Evolutionary conservation across 768 basidiomycete species (phyloP), one percentile per base, ranked within the genome.

Genomic region (Boletus subcaerulescens): DNA sequence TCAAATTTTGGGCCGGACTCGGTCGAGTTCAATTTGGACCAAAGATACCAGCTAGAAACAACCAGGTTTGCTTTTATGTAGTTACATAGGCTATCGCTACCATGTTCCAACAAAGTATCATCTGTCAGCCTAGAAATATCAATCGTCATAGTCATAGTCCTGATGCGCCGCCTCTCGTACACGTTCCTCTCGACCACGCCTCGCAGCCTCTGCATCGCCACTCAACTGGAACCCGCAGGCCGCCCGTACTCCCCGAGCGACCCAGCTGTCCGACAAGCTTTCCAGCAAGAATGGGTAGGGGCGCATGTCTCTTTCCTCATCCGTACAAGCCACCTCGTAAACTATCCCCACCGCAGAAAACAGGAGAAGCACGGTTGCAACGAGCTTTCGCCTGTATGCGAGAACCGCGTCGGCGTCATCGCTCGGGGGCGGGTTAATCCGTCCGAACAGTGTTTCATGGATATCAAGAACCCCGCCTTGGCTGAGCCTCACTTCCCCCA

Each of bases 171-270:
- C 26, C 26, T 26, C 26, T 26, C 26, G 8, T 26, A 26, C 9
- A 26, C 26, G 26, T 26, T 26, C 26, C 26, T 26, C 26, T 26
- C 9, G 26, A 26, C 26, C 33, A 33, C 13, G 33, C 1, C 33
- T 33, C 33, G 33, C 33, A 11, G 33, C 33, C 33, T 33, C 33
- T 33, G 33, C 12, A 29, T 45, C 56, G 3, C 42, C 42, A 0
- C 32, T 53, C 45, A 56, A 40, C 17, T 53, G 48, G n/a, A 62
- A 48, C 14, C 54, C 60, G 33, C 56, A 63, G 2, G 52, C 57
- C 15, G 32, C 36, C 18, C 48, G 48, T 35, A 62, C 54, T 18
- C 60, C 60, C 1, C 57, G 51, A 18, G 51, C 57, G 5, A 62
- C 48, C 57, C 49, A 62, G n/a, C n/a, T 43, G 32, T 59, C 51